Evolutionary conservation across 768 basidiomycete genomes (phyloP), one percentile per base, ranked within the genome.

Genomic region (Pholiota microspora): DNA sequence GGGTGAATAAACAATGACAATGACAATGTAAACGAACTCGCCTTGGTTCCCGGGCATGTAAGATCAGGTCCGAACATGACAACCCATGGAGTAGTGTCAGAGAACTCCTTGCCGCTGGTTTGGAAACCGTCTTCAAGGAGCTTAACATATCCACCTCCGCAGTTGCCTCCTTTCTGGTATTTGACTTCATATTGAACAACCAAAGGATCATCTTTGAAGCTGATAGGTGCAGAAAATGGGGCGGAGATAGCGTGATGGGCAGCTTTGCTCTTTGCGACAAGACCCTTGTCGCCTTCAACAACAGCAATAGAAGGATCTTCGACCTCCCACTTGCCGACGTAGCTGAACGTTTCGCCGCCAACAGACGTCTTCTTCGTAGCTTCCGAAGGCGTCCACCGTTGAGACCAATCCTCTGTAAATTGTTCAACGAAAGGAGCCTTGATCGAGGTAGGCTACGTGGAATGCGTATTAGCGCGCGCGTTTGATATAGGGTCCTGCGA

Each of bases 101-200:
- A 88, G 71, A 95, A 95, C 68, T 94, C 93, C 77, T 94, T 91
- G 55, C 90, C 90, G 58, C 86, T 89, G 56, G 89, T 89, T 76
- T 95, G 92, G 84, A 94, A 94, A 55, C 93, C 94, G 64, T 94
- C 88, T 67, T 90, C 88, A 40, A 99, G 84, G 53, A 98, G 85
- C 74, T 98, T 99, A 77, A 98, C 75, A 75, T 99, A 99, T 34
- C 97, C 97, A 77, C 97, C 97, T 72, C 97, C 97, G 65, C 97
- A 98, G 74, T 97, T 97, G 45, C 97, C 92, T 38, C 96, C 95
- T 74, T 98, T 94, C 79, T 99, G 95, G 72, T 97, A 94, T 76
- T 98, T 96, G 77, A 97, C 97, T 70, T 99, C 97, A 66, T 99
- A 99, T 69, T 97, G 94, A 16, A 98, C 88, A 60, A 98, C 94